A percentile compares a stretch with the other conserved stretches of the same genome.
Conservation (phyloP, 495 filamentous ascomycete genomes). For the Tuber calosporum region DNA sequence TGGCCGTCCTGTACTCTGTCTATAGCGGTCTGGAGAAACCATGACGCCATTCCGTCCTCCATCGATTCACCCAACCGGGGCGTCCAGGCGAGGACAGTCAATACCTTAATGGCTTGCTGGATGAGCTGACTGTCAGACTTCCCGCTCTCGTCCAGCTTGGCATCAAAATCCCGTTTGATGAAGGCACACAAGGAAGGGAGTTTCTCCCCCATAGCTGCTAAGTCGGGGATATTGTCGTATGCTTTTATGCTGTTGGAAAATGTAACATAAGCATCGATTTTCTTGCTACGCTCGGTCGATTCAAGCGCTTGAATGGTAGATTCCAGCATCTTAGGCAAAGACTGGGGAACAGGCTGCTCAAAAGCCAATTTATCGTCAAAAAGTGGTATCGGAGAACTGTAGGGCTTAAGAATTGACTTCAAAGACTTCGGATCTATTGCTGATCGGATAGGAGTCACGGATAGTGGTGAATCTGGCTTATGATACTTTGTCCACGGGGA, state of each 20-base stretch:
- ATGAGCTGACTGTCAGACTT: conserved; percentile 57
- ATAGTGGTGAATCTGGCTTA: conserved; percentile 49
- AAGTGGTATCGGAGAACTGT: conserved; percentile 45
- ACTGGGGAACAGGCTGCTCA: conserved; percentile 28
- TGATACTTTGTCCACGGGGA: conserved; percentile 66
- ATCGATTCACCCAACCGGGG: conserved; percentile 57
- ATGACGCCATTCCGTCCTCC: conserved; percentile 67
- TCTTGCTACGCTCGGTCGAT: conserved; percentile 57
- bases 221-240: conserved; percentile 67
- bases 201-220: conserved; percentile 63
- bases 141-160: conserved; percentile 49
- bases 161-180: conserved; percentile 66
- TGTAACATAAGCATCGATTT: conserved; percentile 78
- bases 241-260: conserved; percentile 67
- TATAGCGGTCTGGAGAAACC: conserved; percentile 72
- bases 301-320: conserved; percentile 73
- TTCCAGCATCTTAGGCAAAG: conserved; percentile 70
- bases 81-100: conserved; percentile 64
- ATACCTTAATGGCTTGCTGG: conserved; percentile 66
- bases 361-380: conserved; percentile 18
- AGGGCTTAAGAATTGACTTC: conserved; percentile 81
- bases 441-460: conserved; percentile 46
- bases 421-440: conserved; percentile 56
- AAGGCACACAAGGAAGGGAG: conserved; percentile 66
- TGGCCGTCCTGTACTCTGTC: conserved; percentile 56